Evolutionary conservation across 768 basidiomycete species (phyloP).

Genomic region (Mycena vitilis): DNA sequence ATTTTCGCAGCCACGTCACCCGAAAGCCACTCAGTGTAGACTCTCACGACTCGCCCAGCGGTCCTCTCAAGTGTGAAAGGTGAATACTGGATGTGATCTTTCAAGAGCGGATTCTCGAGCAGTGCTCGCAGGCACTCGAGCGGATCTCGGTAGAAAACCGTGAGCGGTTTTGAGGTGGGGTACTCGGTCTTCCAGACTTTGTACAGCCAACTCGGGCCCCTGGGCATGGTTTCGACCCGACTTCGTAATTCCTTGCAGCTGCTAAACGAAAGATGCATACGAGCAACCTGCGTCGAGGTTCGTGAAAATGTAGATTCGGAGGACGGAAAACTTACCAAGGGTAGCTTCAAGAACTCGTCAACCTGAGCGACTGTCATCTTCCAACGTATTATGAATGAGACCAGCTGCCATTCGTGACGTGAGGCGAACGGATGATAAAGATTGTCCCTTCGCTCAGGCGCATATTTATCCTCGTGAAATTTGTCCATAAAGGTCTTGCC

Average conservation of each 20-base stretch:
- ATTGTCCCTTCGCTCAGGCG: background rate
- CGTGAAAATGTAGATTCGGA: background rate
- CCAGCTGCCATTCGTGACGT: background rate
- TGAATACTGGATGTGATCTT: constrained; percentile 1
- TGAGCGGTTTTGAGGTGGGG: background rate
- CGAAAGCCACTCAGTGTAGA: constrained; percentile 41
- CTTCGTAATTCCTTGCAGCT: constrained; percentile 1
- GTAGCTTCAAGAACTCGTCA: background rate
- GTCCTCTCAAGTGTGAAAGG: constrained; percentile 31
- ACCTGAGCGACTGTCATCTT: background rate
- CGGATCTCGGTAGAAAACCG: constrained; percentile 9
- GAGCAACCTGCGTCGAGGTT: background rate
- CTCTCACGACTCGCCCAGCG: constrained; percentile 22
- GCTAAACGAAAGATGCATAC: background rate
- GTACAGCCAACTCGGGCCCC: constrained; percentile 6
- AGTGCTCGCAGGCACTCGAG: background rate
- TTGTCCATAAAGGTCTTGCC: background rate
- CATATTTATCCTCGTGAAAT: background rate
- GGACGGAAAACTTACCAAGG: background rate
- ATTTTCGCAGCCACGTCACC: constrained; percentile 39
- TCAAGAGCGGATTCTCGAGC: constrained; percentile 3
- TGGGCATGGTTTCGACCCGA: background rate
- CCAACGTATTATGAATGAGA: background rate
- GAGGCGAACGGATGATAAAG: background rate
- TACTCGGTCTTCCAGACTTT: background rate